phyloP scores from a whole-genome alignment of 139 green algal species.

The Mesostigma viride region DNA sequence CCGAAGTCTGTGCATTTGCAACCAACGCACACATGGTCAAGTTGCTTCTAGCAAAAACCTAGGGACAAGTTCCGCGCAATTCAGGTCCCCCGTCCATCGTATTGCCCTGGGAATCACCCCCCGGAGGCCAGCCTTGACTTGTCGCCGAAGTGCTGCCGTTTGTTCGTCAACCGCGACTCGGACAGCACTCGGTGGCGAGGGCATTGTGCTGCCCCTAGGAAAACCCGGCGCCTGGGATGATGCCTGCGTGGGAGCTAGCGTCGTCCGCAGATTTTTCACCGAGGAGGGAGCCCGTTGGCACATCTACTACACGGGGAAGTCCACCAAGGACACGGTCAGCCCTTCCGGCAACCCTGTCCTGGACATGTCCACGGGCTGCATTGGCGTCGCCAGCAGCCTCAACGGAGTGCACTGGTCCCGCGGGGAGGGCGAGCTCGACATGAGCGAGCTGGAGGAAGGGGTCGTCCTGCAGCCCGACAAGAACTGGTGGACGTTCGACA shows the following conservation, averaged over 20 bases:
- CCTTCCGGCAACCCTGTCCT: neutral
- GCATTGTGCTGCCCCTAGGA: conserved; percentile 11
- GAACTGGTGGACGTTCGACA: conserved; percentile 91
- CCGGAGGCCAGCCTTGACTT: too few relatives aligned
- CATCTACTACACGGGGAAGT: conserved; percentile 24
- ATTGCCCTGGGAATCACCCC: too few relatives aligned
- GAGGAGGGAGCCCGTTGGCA: conserved; percentile 21
- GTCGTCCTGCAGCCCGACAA: neutral
- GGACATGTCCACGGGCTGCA: neutral
- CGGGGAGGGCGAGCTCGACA: neutral
- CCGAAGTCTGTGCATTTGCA: too few relatives aligned
- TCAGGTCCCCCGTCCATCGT: too few relatives aligned
- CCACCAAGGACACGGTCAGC: neutral
- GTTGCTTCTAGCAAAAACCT: too few relatives aligned
- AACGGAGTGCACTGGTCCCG: conserved; percentile 21
- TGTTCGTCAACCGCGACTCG: too few relatives aligned
- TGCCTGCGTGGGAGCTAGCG: conserved; percentile 4
- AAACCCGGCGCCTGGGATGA: conserved; percentile 14
- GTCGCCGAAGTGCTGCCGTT: too few relatives aligned
- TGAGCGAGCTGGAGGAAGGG: neutral
- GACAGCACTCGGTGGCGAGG: too few relatives aligned
- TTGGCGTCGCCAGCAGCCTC: conserved; percentile 16
- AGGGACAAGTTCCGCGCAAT: too few relatives aligned
- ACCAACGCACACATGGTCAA: too few relatives aligned
- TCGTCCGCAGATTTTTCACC: conserved; percentile 14